Evolutionary conservation across 768 basidiomycete species (phyloP).

Genomic region (Plicaturopsis crispa): DNA sequence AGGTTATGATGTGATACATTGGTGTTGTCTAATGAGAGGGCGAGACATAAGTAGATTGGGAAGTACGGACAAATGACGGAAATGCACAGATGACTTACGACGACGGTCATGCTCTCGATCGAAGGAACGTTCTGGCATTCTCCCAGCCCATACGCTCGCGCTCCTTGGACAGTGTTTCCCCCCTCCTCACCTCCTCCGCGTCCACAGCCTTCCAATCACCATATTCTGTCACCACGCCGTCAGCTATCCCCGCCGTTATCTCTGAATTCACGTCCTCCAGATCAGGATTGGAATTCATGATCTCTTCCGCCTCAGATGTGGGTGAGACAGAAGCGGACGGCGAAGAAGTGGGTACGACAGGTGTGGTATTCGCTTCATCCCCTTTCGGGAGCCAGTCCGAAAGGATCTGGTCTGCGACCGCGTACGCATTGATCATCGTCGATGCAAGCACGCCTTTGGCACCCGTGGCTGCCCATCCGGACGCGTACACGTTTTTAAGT

Average conservation of each 20-base stretch:
- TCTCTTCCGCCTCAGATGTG: conserved; percentile 6
- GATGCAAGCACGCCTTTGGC: conserved; percentile 87
- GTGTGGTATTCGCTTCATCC: conserved; percentile 11
- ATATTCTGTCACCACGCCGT: conserved; percentile 49
- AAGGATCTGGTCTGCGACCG: conserved; percentile 64
- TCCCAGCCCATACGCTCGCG: conserved; percentile 72
- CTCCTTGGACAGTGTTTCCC: conserved; percentile 54
- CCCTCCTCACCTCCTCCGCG: conserved; percentile 59
- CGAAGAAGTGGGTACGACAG: conserved; percentile 3
- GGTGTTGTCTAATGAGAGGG: too few relatives aligned
- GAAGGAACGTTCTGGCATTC: conserved; percentile 35
- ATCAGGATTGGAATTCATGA: conserved; percentile 29
- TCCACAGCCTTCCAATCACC: conserved; percentile 72
- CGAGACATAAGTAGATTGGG: too few relatives aligned
- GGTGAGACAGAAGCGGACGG: conserved; percentile 5
- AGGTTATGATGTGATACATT: too few relatives aligned
- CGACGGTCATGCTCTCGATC: too few relatives aligned
- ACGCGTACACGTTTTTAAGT: conserved; percentile 71
- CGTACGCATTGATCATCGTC: conserved; percentile 91
- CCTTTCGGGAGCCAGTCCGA: conserved; percentile 37
- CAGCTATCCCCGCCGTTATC: conserved; percentile 32
- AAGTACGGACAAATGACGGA: too few relatives aligned
- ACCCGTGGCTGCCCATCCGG: conserved; percentile 90
- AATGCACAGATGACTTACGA: too few relatives aligned
- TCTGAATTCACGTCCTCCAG: conserved; percentile 42